phyloP scores from a whole-genome alignment of 495 filamentous ascomycete genomes.

The Aspergillus olivimuriae region DNA sequence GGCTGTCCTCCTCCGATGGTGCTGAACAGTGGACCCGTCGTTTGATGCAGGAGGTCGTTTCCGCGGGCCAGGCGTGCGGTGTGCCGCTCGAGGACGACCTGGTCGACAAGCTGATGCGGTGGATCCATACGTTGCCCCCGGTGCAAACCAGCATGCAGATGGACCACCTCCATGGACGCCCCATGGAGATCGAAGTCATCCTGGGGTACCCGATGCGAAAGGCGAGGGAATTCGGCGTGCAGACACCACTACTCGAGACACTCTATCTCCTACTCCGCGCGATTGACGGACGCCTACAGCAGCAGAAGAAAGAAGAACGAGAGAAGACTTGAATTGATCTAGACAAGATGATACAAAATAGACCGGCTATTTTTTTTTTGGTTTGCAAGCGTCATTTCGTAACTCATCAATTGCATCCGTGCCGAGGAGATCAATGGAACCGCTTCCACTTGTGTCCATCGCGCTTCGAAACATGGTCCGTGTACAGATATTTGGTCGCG shows the following conservation, averaged over 20 bases:
- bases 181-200: slow-evolving; percentile 57
- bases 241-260: slow-evolving; percentile 46
- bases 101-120: not conserved
- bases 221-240: slow-evolving; percentile 42
- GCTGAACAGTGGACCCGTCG: not conserved
- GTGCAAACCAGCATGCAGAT: slow-evolving; percentile 50
- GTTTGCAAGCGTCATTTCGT: too few relatives aligned
- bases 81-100: not conserved
- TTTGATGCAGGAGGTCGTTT: not conserved
- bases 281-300: too few relatives aligned
- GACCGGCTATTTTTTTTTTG: not conserved
- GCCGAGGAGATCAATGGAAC: not conserved
- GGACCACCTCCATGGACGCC: slow-evolving; percentile 49
- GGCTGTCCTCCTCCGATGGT: not conserved
- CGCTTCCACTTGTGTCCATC: not conserved
- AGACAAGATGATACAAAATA: not conserved
- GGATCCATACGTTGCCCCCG: not conserved
- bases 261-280: slow-evolving; percentile 27
- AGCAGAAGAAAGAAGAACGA: too few relatives aligned
- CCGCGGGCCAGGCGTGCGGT: not conserved
- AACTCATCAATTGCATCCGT: not conserved
- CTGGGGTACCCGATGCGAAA: slow-evolving; percentile 52
- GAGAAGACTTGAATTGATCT: too few relatives aligned
- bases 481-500: slow-evolving; percentile 7
- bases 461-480: not conserved